Conservation (phyloP, 805 yeast species). For the Candida insectalens region DNA sequence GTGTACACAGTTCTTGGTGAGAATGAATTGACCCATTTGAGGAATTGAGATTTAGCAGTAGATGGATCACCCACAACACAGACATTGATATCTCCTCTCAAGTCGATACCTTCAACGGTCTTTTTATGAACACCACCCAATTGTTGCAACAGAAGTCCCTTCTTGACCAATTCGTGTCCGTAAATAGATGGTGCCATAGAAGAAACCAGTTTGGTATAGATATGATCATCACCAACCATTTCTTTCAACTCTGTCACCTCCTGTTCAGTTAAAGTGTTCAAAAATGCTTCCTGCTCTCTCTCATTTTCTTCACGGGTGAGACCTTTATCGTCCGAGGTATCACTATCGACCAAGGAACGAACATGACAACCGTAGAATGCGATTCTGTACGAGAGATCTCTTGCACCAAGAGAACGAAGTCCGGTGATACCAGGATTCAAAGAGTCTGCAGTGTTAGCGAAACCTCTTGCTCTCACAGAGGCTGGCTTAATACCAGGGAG, state of each 20-base stretch:
- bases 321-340: slow-evolving; percentile 10
- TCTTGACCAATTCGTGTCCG: slow-evolving; percentile 91
- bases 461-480: slow-evolving; percentile 50
- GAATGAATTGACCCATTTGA: slow-evolving; percentile 85
- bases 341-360: slow-evolving; percentile 41
- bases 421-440: slow-evolving; percentile 84
- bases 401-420: slow-evolving; percentile 79
- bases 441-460: slow-evolving; percentile 49
- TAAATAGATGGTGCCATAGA: slow-evolving; percentile 94
- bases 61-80: slow-evolving; percentile 98
- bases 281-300: slow-evolving; percentile 71
- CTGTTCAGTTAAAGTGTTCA: slow-evolving; percentile 66
- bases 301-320: slow-evolving; percentile 35
- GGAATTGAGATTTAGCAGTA: slow-evolving; percentile 90
- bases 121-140: slow-evolving; percentile 93
- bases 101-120: slow-evolving; percentile 87
- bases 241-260: slow-evolving; percentile 79
- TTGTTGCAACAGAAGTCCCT: slow-evolving; percentile 81
- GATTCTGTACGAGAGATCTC: slow-evolving; percentile 85
- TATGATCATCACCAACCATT: slow-evolving; percentile 84
- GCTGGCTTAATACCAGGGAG: slow-evolving; percentile 91
- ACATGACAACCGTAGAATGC: slow-evolving; percentile 92
- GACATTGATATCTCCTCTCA: slow-evolving; percentile 93
- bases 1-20: slow-evolving; percentile 94
- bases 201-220: slow-evolving; percentile 73